These are phyloP conservation scores for Pinus tabuliformis DNA, from an alignment of 75 land plant genomes.

Conservation along the genomic window DNA sequence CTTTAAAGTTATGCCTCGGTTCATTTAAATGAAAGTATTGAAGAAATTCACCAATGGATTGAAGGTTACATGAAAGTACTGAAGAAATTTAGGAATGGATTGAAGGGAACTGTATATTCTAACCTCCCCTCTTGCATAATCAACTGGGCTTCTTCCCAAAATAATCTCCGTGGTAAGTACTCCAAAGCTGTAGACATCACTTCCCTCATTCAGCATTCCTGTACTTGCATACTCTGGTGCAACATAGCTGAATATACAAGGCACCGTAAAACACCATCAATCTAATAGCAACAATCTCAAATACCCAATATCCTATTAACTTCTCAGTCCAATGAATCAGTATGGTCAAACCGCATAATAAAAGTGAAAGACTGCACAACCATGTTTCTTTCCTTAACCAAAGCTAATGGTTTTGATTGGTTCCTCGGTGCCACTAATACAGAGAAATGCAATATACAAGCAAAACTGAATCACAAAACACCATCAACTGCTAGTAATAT, in stretches of 20 bases:
- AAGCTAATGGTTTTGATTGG: no score
- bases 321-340: no score
- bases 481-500: no score
- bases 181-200: conserved; percentile 60
- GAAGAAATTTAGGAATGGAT: no score
- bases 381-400: no score
- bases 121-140: conserved; percentile 43
- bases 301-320: not conserved
- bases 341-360: no score
- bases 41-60: no score
- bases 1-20: not conserved
- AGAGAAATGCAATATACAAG: no score
- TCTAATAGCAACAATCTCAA: not conserved
- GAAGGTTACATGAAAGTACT: no score
- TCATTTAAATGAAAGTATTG: not conserved
- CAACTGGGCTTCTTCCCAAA: conserved; percentile 47
- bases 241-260: conserved; percentile 38
- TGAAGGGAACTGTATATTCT: not conserved
- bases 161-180: conserved; percentile 47
- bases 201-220: conserved; percentile 50
- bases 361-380: no score
- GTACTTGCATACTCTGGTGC: conserved; percentile 57
- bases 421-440: no score
- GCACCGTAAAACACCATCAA: not conserved
- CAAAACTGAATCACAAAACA: no score